Conservation (phyloP, 2,329 filamentous ascomycete genomes). For the Venturia aucupariae region DNA sequence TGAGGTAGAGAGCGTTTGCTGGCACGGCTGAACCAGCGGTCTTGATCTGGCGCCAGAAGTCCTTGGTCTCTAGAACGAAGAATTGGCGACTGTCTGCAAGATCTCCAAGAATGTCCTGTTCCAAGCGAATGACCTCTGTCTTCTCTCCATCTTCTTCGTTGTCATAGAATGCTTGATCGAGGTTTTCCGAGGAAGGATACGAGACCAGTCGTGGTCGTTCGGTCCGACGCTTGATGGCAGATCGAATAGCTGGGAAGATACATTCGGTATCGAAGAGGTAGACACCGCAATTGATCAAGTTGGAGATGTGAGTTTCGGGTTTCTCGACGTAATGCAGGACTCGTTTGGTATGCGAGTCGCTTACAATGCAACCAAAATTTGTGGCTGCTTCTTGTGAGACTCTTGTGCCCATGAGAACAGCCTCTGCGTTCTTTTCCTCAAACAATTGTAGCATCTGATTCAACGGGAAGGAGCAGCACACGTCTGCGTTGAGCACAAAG, state of each 20-base stretch:
- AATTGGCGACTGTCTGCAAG: slow-evolving; percentile 96
- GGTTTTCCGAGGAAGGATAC: slow-evolving; percentile 93
- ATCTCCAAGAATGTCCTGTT: slow-evolving; percentile 94
- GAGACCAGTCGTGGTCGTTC: slow-evolving; percentile 84
- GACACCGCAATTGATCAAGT: slow-evolving; percentile 98
- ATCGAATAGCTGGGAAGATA: slow-evolving; percentile 93
- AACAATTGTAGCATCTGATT: slow-evolving; percentile 93
- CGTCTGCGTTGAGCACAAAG: slow-evolving; percentile 96
- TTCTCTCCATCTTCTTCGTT: slow-evolving; percentile 68
- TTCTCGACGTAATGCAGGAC: slow-evolving; percentile 99
- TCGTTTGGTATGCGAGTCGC: slow-evolving; percentile 83
- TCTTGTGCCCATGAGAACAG: slow-evolving; percentile 87
- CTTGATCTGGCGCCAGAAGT: slow-evolving; percentile 99
- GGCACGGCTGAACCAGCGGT: slow-evolving; percentile 94
- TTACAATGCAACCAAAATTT: slow-evolving; percentile 98
- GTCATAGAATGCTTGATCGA: slow-evolving; percentile 57
- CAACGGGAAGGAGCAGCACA: slow-evolving; percentile 97
- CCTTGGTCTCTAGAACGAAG: slow-evolving; percentile 96
- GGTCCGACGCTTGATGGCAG: slow-evolving; percentile 88
- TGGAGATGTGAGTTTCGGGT: slow-evolving; percentile 93
- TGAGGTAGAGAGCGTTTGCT: slow-evolving; percentile 91
- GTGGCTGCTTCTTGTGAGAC: slow-evolving; percentile 77
- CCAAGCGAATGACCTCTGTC: slow-evolving; percentile 82
- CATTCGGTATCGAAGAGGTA: slow-evolving; percentile 94
- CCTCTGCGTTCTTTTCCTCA: slow-evolving; percentile 90